Base-by-base conservation (phyloP, 2,329 filamentous ascomycete genomes). In the Talaromyces islandicus region DNA sequence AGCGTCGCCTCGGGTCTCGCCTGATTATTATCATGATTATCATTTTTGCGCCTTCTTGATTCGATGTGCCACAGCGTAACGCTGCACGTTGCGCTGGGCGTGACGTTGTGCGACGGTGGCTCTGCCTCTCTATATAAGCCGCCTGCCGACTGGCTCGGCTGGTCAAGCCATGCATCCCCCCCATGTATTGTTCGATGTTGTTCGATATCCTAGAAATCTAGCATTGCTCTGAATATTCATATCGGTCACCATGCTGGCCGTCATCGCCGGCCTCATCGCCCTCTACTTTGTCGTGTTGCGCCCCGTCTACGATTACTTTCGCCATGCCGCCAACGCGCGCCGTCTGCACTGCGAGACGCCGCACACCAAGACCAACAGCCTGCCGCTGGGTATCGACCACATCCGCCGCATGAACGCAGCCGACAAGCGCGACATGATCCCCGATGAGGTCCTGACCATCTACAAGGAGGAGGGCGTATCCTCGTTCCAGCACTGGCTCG, bases 331-430 rank as follows among this genome's bases (percentile, higher is more conserved):
- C 35, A 60, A 56, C 24, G 54, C 59, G 12, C 48, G 50, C 11
- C 57, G 57, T 17, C 54, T 57, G 24, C 17, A 38, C 48, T 57
- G 54, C 19, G 30, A 17, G n/a, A 29, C 32, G 32, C 46, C 48
- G 32, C 54, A 14, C 59, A 32, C 25, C 35, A 57, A 53, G 24
- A 17, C 12, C 11, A 54, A 60, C 59, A 52, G 48, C 9, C 12
- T 25, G n/a, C 54, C 54, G 10, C 11, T 60, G 3, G 59, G 59
- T n/a, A 53, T 60, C 38, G 59, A 60, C 10, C 27, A 41, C 30
- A 29, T 56, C 17, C 54, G 59, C 25, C 55, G 55, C 27, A 17
- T 54, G 17, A 25, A 60, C n/a, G 43, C 32, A 4, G 46, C 54
- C 10, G 53, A 38, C 12, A 56, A 32, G 17, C n/a, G n/a, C 5